Percentiles rank a stretch among this genome's conserved stretches.
Conservation (phyloP, 83 land plant genomes). For the Diphasiastrum complanatum region DNA sequence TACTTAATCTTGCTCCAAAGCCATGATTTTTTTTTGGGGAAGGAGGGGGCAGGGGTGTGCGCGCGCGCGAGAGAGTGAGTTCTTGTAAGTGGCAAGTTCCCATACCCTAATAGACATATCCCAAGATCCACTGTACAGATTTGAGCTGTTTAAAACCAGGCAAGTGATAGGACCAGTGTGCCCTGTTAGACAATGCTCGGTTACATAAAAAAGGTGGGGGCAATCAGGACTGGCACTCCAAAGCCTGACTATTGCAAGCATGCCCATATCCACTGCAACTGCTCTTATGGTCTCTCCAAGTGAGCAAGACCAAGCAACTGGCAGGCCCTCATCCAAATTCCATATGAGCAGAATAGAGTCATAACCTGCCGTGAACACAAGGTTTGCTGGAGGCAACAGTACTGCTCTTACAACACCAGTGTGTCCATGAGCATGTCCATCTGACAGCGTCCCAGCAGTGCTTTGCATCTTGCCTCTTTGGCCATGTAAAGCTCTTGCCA, state of each 20-base stretch:
- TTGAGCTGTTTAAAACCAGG: slow-evolving; percentile 53
- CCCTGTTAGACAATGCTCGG: slow-evolving; percentile 54
- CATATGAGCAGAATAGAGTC: slow-evolving; percentile 76
- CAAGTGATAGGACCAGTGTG: slow-evolving; percentile 90
- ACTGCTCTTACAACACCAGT: slow-evolving; percentile 76
- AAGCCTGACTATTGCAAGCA: slow-evolving; percentile 63
- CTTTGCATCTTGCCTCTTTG: slow-evolving; percentile 74
- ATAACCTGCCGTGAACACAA: slow-evolving; percentile 80
- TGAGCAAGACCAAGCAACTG: slow-evolving; percentile 50
- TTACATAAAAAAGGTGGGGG: slow-evolving; percentile 62
- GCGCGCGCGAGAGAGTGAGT: too few relatives aligned
- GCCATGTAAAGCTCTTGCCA: slow-evolving; percentile 88
- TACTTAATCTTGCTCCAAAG: too few relatives aligned
- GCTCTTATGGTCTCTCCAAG: slow-evolving; percentile 83
- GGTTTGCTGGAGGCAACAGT: slow-evolving; percentile 65
- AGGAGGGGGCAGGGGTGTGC: too few relatives aligned
- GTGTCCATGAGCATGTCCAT: slow-evolving; percentile 73
- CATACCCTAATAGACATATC: slow-evolving; percentile 84
- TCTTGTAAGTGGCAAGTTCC: slow-evolving; percentile 52
- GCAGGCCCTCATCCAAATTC: slow-evolving; percentile 80
- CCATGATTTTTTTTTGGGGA: too few relatives aligned
- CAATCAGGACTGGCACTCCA: slow-evolving; percentile 64
- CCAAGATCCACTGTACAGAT: slow-evolving; percentile 95
- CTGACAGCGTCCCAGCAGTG: slow-evolving; percentile 61
- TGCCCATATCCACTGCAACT: slow-evolving; percentile 65